Base-by-base conservation (phyloP, 2,329 filamentous ascomycete genomes). In the Cladosporium sp. region DNA sequence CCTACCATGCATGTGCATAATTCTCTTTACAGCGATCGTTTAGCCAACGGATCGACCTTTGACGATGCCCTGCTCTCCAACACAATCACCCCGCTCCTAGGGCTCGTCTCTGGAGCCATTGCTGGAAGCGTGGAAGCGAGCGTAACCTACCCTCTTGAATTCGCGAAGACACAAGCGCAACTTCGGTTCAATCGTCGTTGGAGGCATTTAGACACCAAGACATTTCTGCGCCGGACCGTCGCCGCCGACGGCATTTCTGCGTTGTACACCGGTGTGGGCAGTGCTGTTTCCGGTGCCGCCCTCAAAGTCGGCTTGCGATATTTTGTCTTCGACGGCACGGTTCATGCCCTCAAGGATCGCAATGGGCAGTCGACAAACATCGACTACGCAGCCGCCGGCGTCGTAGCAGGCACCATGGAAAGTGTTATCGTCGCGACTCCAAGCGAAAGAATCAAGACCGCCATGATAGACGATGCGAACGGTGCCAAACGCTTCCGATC, bases 81-180 rank as follows among this genome's bases (percentile, higher is more conserved):
- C 36, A 24, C 44, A 13, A 34, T 48, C 17, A 30, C 53, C 3
- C 53, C 55, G 47, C 40, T 57, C 67, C 65, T 77, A 11, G 79
- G 76, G 0, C 63, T 80, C 1, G 55, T 76, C 13, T 68, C 78
- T 1, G 78, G 78, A 27, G 76, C 73, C 13, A 56, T 78, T 8
- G 79, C 77, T 4, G 79, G 78, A 13, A 75, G 69, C n/a, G 65
- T 78, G 8, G 78, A 80, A 61, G 76, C 77, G 4, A 68, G 72
- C 3, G 64, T 72, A n/a, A 81, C 78, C 3, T 67, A 67, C 47
- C 65, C 65, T 2, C 63, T 66, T 39, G 64, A 67, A 49, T 65
- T 63, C 40, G 63, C 63, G 39, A 68, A 68, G 56, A 67, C 65
- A 2, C 57, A 62, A 34, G 60, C 59, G 5, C 65, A 67, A 39